Conservation (phyloP, 768 basidiomycete species). For the Tremella fuciformis region DNA sequence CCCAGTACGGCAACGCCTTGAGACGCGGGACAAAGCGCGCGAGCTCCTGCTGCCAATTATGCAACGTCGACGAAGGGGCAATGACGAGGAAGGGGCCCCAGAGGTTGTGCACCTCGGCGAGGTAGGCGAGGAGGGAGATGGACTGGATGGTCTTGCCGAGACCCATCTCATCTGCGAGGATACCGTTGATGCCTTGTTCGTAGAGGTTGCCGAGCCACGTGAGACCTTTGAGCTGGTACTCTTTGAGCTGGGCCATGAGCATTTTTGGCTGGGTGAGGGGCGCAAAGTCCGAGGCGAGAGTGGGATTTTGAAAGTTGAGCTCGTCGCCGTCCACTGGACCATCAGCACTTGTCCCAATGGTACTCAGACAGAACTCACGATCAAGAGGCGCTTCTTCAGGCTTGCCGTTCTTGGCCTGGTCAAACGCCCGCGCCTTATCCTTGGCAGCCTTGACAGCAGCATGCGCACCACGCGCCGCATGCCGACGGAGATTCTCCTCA, state of each 20-base stretch:
- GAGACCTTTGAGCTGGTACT: conserved; percentile 95
- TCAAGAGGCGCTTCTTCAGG: conserved; percentile 2
- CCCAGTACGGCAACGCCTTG: conserved; percentile 97
- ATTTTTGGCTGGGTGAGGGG: conserved; percentile 90
- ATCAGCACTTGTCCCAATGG: background rate
- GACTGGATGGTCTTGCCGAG: conserved; percentile 81
- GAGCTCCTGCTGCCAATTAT: conserved; percentile 99
- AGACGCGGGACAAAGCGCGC: conserved; percentile 90
- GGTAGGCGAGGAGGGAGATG: conserved; percentile 89
- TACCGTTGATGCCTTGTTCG: conserved; percentile 99
- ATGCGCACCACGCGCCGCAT: conserved; percentile 84
- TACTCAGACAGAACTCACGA: background rate
- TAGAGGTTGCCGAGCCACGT: conserved; percentile 98
- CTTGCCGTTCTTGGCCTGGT: conserved; percentile 57
- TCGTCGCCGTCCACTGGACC: conserved; percentile 62
- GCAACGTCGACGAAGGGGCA: conserved; percentile 91
- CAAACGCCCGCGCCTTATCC: conserved; percentile 78
- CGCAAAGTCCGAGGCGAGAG: conserved; percentile 75
- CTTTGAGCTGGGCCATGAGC: conserved; percentile 94
- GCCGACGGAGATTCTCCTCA: conserved; percentile 74
- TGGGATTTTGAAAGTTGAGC: conserved; percentile 98
- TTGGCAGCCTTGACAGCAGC: conserved; percentile 77
- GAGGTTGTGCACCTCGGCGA: conserved; percentile 94
- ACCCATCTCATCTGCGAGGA: conserved; percentile 98
- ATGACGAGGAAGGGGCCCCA: conserved; percentile 99